Conservation (phyloP, 441 rosid genomes). For the Erodium texanum region DNA sequence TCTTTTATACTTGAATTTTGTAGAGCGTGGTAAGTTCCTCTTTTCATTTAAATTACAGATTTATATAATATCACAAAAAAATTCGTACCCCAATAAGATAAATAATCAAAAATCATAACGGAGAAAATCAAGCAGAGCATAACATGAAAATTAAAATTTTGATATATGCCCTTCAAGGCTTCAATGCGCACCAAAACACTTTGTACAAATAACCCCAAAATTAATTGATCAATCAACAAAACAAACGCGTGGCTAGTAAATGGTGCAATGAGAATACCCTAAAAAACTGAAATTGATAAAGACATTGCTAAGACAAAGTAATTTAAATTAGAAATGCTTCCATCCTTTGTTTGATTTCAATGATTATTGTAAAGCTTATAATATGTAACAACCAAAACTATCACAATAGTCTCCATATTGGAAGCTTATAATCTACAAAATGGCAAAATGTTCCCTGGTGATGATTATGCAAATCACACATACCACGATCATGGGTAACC, state of each 20-base stretch:
- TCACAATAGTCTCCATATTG: background rate
- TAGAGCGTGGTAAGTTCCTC: background rate
- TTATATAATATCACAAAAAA: background rate
- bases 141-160: slow-evolving; percentile 41
- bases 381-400: background rate
- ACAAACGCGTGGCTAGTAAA: slow-evolving; percentile 14
- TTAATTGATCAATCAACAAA: slow-evolving; percentile 49
- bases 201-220: slow-evolving; percentile 78
- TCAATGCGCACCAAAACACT: slow-evolving; percentile 77
- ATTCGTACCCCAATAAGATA: too few species aligned
- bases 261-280: background rate
- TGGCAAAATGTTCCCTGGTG: background rate
- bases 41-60: too few species aligned
- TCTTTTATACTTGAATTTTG: too few species aligned
- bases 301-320: too few species aligned
- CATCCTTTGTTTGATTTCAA: background rate
- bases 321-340: background rate
- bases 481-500: too few species aligned
- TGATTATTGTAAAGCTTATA: background rate
- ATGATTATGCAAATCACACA: background rate
- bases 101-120: background rate
- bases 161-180: slow-evolving; percentile 81
- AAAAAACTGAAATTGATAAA: background rate
- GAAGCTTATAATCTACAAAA: slow-evolving; percentile 1
- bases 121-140: background rate